Conservation (phyloP, 495 filamentous ascomycete species). For the Aspergillus nidulans region DNA sequence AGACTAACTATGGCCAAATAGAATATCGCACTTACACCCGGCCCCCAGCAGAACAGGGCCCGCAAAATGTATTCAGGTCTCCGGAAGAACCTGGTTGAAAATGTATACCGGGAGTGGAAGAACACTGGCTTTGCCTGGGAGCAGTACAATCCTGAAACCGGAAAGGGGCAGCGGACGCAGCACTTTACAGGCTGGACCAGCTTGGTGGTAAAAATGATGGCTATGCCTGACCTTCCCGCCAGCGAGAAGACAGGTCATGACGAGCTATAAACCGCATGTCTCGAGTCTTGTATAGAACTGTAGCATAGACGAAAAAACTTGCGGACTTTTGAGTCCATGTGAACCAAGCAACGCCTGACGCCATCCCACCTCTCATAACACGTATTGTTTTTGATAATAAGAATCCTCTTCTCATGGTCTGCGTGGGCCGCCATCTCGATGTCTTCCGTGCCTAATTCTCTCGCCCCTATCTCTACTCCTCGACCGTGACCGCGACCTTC, state of each 20-base stretch:
- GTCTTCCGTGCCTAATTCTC: constrained; percentile 21
- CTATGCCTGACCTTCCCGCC: constrained; percentile 62
- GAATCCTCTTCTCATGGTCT: constrained; percentile 24
- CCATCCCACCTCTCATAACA: not conserved
- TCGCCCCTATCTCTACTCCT: constrained; percentile 29
- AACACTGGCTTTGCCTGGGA: constrained; percentile 98
- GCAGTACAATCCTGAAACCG: constrained; percentile 93
- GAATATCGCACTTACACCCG: constrained; percentile 44
- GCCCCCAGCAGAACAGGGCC: constrained; percentile 68
- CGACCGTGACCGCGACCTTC: constrained; percentile 27
- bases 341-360: constrained; percentile 12
- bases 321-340: constrained; percentile 12
- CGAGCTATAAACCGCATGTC: constrained; percentile 31
- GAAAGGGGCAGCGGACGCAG: constrained; percentile 87
- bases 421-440: constrained; percentile 26
- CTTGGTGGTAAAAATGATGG: constrained; percentile 96
- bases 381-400: constrained; percentile 21
- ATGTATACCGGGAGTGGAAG: constrained; percentile 82
- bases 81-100: constrained; percentile 80
- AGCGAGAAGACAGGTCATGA: constrained; percentile 30
- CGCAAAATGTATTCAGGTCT: constrained; percentile 70
- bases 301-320: constrained; percentile 2
- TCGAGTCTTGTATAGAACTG: constrained; percentile 22
- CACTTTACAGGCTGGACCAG: constrained; percentile 99
- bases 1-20: constrained; percentile 21